These are phyloP conservation scores for Leccinum subatratum DNA, from an alignment of 1,284 basidiomycete genomes.

Conservation along the genomic window DNA sequence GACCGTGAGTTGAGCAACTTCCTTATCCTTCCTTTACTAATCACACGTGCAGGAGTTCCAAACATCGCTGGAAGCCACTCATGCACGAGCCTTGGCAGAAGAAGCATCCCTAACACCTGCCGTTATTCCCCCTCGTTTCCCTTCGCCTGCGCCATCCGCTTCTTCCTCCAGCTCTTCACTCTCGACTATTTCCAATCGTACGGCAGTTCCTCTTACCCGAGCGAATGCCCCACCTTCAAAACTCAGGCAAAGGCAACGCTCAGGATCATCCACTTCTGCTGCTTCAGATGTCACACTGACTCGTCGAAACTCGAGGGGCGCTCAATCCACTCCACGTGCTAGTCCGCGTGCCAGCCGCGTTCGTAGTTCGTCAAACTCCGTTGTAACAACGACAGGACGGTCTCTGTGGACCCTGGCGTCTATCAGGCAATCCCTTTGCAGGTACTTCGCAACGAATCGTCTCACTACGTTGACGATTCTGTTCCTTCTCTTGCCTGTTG, in stretches of 20 bases:
- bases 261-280: slow-evolving; percentile 22
- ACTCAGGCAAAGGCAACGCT: slow-evolving; percentile 22
- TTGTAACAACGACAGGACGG: slow-evolving; percentile 26
- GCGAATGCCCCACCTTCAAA: slow-evolving; percentile 17
- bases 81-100: slow-evolving; percentile 16
- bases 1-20: slow-evolving; percentile 43
- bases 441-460: slow-evolving; percentile 44
- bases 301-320: slow-evolving; percentile 9
- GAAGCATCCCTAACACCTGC: slow-evolving; percentile 13
- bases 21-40: slow-evolving; percentile 5
- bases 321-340: slow-evolving; percentile 11
- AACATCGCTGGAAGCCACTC: slow-evolving; percentile 33
- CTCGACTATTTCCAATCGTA: slow-evolving; percentile 56
- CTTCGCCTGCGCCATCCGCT: slow-evolving; percentile 32
- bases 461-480: slow-evolving; percentile 50
- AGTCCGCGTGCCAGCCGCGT: slow-evolving; percentile 24
- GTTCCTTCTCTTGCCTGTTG: slow-evolving; percentile 55
- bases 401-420: slow-evolving; percentile 44
- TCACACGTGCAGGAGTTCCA: slow-evolving; percentile 39
- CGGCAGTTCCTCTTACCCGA: slow-evolving; percentile 42
- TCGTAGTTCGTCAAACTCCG: slow-evolving; percentile 23
- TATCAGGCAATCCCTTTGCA: slow-evolving; percentile 42
- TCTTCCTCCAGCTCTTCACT: slow-evolving; percentile 51
- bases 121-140: slow-evolving; percentile 25
- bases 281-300: slow-evolving; percentile 30